Conservation (phyloP, 2,329 filamentous ascomycete genomes). For the Zymoseptoria pseudotritici region DNA sequence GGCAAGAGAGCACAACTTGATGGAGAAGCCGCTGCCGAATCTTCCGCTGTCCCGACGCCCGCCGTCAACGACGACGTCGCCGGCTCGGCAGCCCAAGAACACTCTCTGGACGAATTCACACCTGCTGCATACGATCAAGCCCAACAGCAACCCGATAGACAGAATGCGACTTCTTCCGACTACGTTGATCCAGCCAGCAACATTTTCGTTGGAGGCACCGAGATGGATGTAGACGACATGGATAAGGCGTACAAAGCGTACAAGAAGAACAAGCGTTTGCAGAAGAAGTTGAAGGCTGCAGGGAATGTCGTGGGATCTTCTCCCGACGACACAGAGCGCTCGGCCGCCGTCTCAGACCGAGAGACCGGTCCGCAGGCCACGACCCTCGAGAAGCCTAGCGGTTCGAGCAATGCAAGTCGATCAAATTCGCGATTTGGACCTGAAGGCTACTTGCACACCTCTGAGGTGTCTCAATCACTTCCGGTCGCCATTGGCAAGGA, state of each 20-base stretch:
- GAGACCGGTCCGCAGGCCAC: neutral
- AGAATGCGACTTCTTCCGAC: neutral
- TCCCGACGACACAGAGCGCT: constrained; percentile 24
- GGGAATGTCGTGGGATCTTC: constrained; percentile 10
- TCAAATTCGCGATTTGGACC: constrained; percentile 3
- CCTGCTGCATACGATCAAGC: neutral
- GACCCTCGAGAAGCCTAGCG: neutral
- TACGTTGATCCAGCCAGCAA: constrained; percentile 2
- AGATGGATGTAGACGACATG: constrained; percentile 31
- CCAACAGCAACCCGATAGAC: neutral
- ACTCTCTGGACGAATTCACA: neutral
- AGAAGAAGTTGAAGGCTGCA: constrained; percentile 24
- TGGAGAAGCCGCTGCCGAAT: constrained; percentile 11
- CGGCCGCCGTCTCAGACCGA: constrained; percentile 13
- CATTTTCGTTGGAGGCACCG: constrained; percentile 14
- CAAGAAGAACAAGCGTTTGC: constrained; percentile 28
- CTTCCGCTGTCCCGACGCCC: neutral
- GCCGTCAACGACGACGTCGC: neutral
- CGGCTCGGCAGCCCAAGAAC: neutral
- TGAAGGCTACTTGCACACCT: constrained; percentile 17
- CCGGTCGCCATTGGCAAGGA: constrained; percentile 6
- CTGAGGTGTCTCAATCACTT: constrained; percentile 21
- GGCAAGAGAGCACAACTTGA: constrained; percentile 31
- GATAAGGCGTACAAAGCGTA: constrained; percentile 27
- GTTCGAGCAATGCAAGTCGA: neutral